phyloP scores from a whole-genome alignment of 2,329 filamentous ascomycete genomes.

The Aspergillus texensis region DNA sequence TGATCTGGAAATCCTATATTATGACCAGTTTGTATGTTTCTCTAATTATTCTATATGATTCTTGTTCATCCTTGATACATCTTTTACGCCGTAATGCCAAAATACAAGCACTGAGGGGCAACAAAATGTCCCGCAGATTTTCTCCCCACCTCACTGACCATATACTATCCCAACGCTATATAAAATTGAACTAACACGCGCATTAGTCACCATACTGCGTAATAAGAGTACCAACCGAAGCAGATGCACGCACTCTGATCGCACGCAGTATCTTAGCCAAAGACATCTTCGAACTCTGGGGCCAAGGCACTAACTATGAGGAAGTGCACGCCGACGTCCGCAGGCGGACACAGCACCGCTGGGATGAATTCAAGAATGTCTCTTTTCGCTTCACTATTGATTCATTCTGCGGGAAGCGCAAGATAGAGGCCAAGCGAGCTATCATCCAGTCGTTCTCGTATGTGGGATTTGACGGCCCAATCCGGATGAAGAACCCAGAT shows the following conservation, averaged over 20 bases:
- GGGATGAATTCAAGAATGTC: slow-evolving; percentile 63
- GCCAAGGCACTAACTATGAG: slow-evolving; percentile 66
- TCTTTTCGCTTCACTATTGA: slow-evolving; percentile 88
- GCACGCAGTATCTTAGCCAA: slow-evolving; percentile 78
- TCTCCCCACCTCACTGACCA: slow-evolving; percentile 1
- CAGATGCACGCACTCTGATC: slow-evolving; percentile 68
- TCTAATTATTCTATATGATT: slow-evolving; percentile 7
- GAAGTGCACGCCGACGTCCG: slow-evolving; percentile 69
- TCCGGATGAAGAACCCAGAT: slow-evolving; percentile 73
- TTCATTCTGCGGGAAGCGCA: slow-evolving; percentile 74
- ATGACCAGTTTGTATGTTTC: slow-evolving; percentile 69
- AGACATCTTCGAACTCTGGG: slow-evolving; percentile 90
- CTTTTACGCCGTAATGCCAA: neutral
- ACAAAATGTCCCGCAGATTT: neutral
- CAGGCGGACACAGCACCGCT: slow-evolving; percentile 61
- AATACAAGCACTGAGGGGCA: slow-evolving; percentile 1
- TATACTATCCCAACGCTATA: slow-evolving; percentile 7
- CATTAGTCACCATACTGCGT: slow-evolving; percentile 84
- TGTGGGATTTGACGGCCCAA: slow-evolving; percentile 75
- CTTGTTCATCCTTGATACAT: neutral
- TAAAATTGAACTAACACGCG: slow-evolving; percentile 8
- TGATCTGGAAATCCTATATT: slow-evolving; percentile 72
- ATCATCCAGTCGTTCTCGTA: slow-evolving; percentile 84
- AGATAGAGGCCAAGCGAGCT: slow-evolving; percentile 62
- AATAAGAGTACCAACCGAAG: slow-evolving; percentile 66